Evolutionary conservation across 352 stramenopile genomes (phyloP), one percentile per base, ranked within the genome.

Genomic region (Phytophthora kernoviae): DNA sequence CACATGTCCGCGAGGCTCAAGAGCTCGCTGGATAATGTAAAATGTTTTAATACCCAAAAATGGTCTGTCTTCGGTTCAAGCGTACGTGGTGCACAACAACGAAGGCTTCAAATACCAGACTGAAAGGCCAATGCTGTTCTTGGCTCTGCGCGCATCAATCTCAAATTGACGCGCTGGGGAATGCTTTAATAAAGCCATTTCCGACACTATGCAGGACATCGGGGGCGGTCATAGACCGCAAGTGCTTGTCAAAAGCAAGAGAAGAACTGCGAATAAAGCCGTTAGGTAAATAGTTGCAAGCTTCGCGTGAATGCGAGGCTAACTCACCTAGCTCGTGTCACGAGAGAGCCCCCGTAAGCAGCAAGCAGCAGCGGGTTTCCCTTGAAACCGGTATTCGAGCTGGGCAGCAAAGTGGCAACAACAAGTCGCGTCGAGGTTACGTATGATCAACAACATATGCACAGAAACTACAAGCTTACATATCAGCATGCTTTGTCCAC

Each of bases 191-290:
- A 50, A 93, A 91, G 43, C 71, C 80, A 59, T 88, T 83, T 47
- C 75, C 70, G 37, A 94, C 58, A 32, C 65, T 72, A 27, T 86
- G 68, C 47, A 97, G 73, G 15, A 96, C 67, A 53, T 97, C 90
- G 0, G 90, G 87, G 0, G 90, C 78, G 6, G 88, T 96, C 82
- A 94, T 97, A 15, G 82, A 79, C 15, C 90, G 85, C 17, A 75
- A 53, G 46, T 95, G 79, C 44, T 61, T 30, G 6, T 66, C 57
- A 62, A 96, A 97, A n/a, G 90, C 88, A 47, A 87, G 55, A 14
- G 62, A 47, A 1, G 79, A 67, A 33, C 86, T 91, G 47, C 24
- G 57, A 37, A 17, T 17, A 7, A 27, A 36, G 14, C 15, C 43
- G 42, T 58, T 17, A 65, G 18, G 30, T 27, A n/a, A 47, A 57